Conservation (phyloP, 2,329 filamentous ascomycete genomes). For the Alternaria arborescens region DNA sequence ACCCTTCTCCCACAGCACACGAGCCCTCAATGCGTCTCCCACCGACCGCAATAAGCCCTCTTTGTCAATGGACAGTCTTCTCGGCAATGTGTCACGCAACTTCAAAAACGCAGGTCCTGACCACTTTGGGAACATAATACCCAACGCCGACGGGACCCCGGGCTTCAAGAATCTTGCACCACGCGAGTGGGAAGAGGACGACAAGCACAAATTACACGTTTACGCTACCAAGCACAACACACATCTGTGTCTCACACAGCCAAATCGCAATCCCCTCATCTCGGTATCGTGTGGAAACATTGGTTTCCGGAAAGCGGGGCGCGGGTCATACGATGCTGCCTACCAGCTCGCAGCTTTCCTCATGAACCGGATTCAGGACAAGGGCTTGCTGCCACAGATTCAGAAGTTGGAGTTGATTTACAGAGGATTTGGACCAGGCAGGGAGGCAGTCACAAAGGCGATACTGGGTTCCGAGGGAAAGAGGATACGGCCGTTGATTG, state of each 20-base stretch:
- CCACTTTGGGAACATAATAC: slow-evolving; percentile 33
- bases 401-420: slow-evolving; percentile 79
- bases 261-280: slow-evolving; percentile 80
- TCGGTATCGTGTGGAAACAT: slow-evolving; percentile 85
- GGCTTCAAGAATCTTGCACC: slow-evolving; percentile 26
- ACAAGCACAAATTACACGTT: slow-evolving; percentile 87
- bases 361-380: slow-evolving; percentile 83
- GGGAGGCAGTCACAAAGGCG: slow-evolving; percentile 90
- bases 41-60: slow-evolving; percentile 18
- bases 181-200: slow-evolving; percentile 49
- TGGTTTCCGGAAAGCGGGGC: slow-evolving; percentile 84
- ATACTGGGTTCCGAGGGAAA: slow-evolving; percentile 86
- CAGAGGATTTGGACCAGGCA: slow-evolving; percentile 83
- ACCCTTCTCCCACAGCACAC: slow-evolving; percentile 46
- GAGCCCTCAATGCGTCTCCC: slow-evolving; percentile 20
- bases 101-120: slow-evolving; percentile 25
- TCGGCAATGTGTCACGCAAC: slow-evolving; percentile 26
- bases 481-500: slow-evolving; percentile 75
- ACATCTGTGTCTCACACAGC: slow-evolving; percentile 87
- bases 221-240: slow-evolving; percentile 93
- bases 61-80: slow-evolving; percentile 21
- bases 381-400: slow-evolving; percentile 79
- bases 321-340: slow-evolving; percentile 86
- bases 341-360: slow-evolving; percentile 89
- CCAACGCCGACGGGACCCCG: slow-evolving; percentile 8